Evolutionary conservation across 23 red algal genomes (phyloP).

Genomic region (Porphyridium purpureum): DNA sequence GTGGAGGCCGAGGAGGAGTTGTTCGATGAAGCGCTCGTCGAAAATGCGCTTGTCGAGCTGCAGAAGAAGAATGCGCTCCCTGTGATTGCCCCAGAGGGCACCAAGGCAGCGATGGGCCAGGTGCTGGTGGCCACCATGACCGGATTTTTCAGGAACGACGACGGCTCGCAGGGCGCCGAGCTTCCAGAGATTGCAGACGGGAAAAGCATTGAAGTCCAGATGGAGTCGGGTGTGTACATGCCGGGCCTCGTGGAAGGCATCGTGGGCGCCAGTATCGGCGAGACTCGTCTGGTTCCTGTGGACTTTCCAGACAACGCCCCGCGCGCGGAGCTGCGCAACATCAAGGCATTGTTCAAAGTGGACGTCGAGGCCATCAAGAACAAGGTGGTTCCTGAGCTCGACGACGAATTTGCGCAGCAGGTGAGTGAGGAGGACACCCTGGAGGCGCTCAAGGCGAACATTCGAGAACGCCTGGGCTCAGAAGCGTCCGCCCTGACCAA

Average conservation of each 20-base stretch:
- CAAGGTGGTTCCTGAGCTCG: constrained; percentile 56
- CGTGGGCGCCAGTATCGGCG: constrained; percentile 43
- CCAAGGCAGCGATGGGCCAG: constrained; percentile 33
- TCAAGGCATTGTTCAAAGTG: constrained; percentile 79
- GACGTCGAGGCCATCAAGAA: constrained; percentile 57
- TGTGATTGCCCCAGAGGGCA: constrained; percentile 35
- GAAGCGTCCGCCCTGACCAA: constrained; percentile 17
- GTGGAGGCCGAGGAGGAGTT: constrained; percentile 35
- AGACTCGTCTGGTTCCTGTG: constrained; percentile 57
- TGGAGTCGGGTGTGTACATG: constrained; percentile 67
- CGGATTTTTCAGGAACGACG: constrained; percentile 59
- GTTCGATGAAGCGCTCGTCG: constrained; percentile 65
- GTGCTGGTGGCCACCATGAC: constrained; percentile 35
- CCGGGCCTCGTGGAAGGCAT: constrained; percentile 94
- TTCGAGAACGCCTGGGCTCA: constrained; percentile 35
- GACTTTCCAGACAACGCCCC: constrained; percentile 53
- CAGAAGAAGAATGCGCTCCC: constrained; percentile 36
- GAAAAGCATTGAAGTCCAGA: constrained; percentile 57
- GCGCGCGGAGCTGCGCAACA: constrained; percentile 42
- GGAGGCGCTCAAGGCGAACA: constrained; percentile 31
- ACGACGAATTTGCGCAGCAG: constrained; percentile 55
- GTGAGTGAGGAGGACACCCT: constrained; percentile 40
- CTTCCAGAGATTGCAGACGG: constrained; percentile 68
- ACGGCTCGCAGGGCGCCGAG: constrained; percentile 45
- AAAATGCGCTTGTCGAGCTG: constrained; percentile 56